These are phyloP conservation scores for Rhodomyrtus psidioides DNA, from an alignment of 441 rosid species.

Conservation along the genomic window DNA sequence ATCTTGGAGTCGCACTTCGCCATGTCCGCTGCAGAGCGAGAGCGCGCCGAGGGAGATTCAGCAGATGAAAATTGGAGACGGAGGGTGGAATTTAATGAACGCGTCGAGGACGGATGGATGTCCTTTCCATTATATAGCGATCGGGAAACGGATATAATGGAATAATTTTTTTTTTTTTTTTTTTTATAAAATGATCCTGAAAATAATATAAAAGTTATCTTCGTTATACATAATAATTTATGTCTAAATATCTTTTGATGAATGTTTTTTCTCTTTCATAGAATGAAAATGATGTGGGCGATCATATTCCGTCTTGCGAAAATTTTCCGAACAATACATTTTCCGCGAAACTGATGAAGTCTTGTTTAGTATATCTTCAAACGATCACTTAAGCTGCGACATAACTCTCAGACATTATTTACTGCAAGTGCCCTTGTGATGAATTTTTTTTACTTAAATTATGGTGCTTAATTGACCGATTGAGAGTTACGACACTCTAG, in stretches of 20 bases:
- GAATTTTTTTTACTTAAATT: not conserved
- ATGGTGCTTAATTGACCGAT: rapidly evolving
- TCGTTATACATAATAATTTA: no score
- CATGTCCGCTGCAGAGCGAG: slow-evolving; percentile 4
- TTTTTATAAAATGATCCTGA: no score
- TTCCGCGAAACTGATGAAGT: no score
- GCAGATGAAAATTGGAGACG: not conserved
- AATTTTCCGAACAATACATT: no score
- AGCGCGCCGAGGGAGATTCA: no score
- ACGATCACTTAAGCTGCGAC: rapidly evolving
- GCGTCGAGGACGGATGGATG: not conserved
- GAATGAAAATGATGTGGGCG: no score
- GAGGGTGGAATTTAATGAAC: not conserved
- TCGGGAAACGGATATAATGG: not conserved
- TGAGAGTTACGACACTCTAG: no score
- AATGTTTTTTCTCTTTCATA: no score
- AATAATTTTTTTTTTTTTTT: no score
- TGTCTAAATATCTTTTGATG: no score
- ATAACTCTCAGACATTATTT: not conserved
- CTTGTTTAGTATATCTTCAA: not conserved
- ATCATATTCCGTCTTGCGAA: no score
- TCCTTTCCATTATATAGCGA: not conserved
- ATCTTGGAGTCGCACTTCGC: slow-evolving; percentile 19
- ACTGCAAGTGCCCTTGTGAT: rapidly evolving
- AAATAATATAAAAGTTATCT: no score